phyloP scores from a whole-genome alignment of 768 basidiomycete genomes.

The Pleurotus platypus region DNA sequence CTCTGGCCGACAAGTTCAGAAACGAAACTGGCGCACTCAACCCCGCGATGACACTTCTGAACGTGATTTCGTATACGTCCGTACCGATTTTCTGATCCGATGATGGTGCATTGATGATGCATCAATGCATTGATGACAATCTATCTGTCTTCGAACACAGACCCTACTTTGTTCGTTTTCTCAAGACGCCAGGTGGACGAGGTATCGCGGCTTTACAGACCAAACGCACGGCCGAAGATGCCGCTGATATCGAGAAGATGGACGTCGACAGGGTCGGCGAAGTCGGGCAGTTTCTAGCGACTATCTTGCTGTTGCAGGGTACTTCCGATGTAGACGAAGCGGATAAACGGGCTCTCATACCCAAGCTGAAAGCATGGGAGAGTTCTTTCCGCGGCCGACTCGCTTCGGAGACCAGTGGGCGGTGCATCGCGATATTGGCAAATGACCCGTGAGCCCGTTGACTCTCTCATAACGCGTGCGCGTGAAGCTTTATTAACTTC shows the following conservation, averaged over 20 bases:
- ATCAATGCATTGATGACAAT: not conserved
- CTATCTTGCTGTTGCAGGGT: slow-evolving; percentile 36
- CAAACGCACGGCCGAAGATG: slow-evolving; percentile 26
- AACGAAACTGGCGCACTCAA: slow-evolving; percentile 18
- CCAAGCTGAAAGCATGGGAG: slow-evolving; percentile 29
- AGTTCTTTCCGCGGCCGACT: slow-evolving; percentile 22
- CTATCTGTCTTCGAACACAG: slow-evolving; percentile 16
- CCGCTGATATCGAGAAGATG: slow-evolving; percentile 14
- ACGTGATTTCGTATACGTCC: slow-evolving; percentile 30
- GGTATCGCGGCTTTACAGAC: slow-evolving; percentile 33
- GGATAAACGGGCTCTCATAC: slow-evolving; percentile 28
- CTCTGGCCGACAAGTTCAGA: slow-evolving; percentile 26
- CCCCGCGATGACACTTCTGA: slow-evolving; percentile 25
- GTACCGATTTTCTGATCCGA: slow-evolving; percentile 10
- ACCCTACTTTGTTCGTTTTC: slow-evolving; percentile 38
- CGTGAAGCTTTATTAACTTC: not conserved
- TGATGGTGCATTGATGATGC: not conserved
- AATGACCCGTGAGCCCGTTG: slow-evolving; percentile 19
- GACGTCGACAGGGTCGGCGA: slow-evolving; percentile 26
- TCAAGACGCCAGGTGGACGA: slow-evolving; percentile 23
- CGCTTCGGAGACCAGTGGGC: slow-evolving; percentile 28
- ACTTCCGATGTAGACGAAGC: slow-evolving; percentile 22
- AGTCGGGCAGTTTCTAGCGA: slow-evolving; percentile 35
- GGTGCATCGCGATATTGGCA: slow-evolving; percentile 30
- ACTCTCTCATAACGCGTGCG: not conserved